Percentiles rank a stretch among this genome's conserved stretches.
phyloP scores from a whole-genome alignment of 805 yeast species.

The Ogataea thermomethanolica region DNA sequence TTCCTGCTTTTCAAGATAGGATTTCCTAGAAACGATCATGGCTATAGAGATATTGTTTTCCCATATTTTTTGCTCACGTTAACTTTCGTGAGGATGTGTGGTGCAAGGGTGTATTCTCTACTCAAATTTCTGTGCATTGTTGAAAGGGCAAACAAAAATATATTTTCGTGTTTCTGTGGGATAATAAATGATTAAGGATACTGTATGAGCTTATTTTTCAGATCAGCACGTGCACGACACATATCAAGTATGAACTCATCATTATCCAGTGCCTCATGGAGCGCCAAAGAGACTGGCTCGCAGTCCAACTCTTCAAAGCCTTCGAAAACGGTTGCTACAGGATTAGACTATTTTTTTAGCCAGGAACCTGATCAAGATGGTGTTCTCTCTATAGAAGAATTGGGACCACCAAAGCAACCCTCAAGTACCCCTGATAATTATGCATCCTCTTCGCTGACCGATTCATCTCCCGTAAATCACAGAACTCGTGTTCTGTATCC shows the following conservation, averaged over 20 bases:
- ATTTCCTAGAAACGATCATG: constrained; percentile 19
- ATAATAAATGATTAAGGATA: constrained; percentile 1
- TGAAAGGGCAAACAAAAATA: background rate
- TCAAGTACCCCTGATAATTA: constrained; percentile 1
- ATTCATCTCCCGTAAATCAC: constrained; percentile 17
- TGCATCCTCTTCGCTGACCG: constrained; percentile 3
- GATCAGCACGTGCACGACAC: background rate
- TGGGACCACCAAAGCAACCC: background rate
- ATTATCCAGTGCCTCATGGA: background rate
- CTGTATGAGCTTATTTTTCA: constrained; percentile 7
- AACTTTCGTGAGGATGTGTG: background rate
- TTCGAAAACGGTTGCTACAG: constrained; percentile 15
- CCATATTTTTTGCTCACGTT: constrained; percentile 1
- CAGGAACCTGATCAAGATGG: constrained; percentile 13
- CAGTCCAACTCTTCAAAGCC: constrained; percentile 4
- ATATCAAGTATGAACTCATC: constrained; percentile 3
- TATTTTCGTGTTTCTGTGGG: constrained; percentile 3
- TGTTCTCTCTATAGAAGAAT: constrained; percentile 7
- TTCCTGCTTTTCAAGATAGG: constrained; percentile 19
- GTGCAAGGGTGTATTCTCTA: constrained; percentile 3
- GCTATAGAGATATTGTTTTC: constrained; percentile 4
- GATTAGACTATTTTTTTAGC: constrained; percentile 17
- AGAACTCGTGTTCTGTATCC: constrained; percentile 18
- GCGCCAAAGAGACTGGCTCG: constrained; percentile 3
- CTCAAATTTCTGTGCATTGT: background rate